Evolutionary conservation across 176 grass and related monocot genomes (phyloP), one percentile per base, ranked within the genome.

Genomic region (Oryza longistaminata): DNA sequence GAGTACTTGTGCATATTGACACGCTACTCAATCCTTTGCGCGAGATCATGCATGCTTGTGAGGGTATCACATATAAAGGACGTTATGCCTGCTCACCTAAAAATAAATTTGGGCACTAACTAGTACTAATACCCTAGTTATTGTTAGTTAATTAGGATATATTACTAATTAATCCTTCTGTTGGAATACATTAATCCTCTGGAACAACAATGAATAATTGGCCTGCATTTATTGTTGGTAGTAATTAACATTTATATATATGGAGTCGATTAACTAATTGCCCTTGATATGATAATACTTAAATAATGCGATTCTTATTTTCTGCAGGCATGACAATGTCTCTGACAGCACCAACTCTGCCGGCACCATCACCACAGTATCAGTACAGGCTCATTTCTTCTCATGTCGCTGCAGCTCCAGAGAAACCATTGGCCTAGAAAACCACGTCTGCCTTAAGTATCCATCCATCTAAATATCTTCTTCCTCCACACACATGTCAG

Each of bases 381-480:
- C 89, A 87, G 70, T 83, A 70, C 68, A 90, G 64, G 31, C 62
- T 83, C 22, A n/a, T 87, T 62, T 44, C 89, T 71, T 68, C 88
- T 43, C 22, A 87, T 37, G 27, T 78, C 11, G 69, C 68, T 62
- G 84, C 88, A 73, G 75, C 79, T 19, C 35, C 84, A 16, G 88
- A 87, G 79, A 78, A 83, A 61, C 68, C 88, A 48, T 79, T 83
- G 85, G 48, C 84, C 68, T 90, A 90, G 70, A 46, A n/a, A 60
- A 10, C 64, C 77, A 81, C 85, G 70, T 58, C 37, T 76, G 34
- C 48, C 66, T 70, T 52, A 64, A 55, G 1, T 19, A 45, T 7
- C 8, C 22, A 25, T 2, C 24, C 42, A 15, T 53, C 25, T 11
- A 44, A 9, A 1, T 19, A 86, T 77, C 14, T 44, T 77, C 33